Conservation (phyloP, 225 moss, liverwort and hornwort genomes). For the Thuidium tamariscinum region DNA sequence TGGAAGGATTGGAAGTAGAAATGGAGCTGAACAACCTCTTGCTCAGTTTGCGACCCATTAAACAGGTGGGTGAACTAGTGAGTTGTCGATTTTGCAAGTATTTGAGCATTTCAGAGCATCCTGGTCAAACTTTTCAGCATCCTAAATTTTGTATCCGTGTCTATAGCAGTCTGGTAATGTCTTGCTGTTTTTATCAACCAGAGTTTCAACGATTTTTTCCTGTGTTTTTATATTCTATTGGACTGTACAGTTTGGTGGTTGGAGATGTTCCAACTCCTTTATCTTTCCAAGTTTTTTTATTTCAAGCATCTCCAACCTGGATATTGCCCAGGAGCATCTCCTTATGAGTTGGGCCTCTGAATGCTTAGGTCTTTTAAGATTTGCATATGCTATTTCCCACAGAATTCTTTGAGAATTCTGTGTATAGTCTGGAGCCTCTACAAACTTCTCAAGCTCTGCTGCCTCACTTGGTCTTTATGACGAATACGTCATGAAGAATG, state of each 20-base stretch:
- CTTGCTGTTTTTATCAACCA: neutral
- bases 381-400: neutral
- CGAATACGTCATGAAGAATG: neutral
- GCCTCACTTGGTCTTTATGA: neutral
- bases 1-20: slow-evolving; percentile 92
- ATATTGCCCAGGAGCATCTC: neutral
- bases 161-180: neutral
- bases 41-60: slow-evolving; percentile 89
- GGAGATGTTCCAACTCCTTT: neutral
- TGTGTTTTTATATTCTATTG: neutral
- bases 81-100: slow-evolving; percentile 4
- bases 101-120: neutral
- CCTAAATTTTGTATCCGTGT: neutral
- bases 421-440: neutral
- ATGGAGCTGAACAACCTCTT: slow-evolving; percentile 95
- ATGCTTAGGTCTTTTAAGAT: neutral
- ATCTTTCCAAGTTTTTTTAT: neutral
- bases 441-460: neutral
- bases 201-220: neutral
- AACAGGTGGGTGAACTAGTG: slow-evolving; percentile 51
- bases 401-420: neutral
- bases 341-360: neutral
- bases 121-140: neutral
- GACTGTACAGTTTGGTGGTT: neutral
- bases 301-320: neutral